A percentile compares a stretch with the other conserved stretches of the same genome.
These are phyloP conservation scores for Claviceps maximensis DNA, from an alignment of 2,329 filamentous ascomycete species.

Conservation along the genomic window DNA sequence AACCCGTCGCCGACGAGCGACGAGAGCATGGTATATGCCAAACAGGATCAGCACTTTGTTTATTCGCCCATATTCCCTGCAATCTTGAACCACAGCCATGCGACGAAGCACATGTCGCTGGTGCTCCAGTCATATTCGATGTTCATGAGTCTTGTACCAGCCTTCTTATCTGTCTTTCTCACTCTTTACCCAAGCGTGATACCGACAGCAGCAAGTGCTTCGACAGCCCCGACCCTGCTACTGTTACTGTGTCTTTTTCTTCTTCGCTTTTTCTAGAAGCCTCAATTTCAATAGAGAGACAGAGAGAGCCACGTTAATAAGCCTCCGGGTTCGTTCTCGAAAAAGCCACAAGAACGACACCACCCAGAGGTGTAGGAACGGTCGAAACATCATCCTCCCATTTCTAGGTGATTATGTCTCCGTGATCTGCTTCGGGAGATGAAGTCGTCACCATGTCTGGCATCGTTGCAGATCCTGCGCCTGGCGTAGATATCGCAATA, in stretches of 20 bases:
- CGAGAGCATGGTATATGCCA: conserved; percentile 6
- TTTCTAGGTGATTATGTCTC: background rate
- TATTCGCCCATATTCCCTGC: conserved; percentile 1
- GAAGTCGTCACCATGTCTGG: conserved; percentile 7
- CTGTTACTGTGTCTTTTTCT: background rate
- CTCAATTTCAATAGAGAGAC: background rate
- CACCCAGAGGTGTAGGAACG: background rate
- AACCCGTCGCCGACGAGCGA: conserved; percentile 3
- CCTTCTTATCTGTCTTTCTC: background rate
- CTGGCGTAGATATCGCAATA: conserved; percentile 18
- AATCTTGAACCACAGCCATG: conserved; percentile 6
- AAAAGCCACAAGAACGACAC: background rate
- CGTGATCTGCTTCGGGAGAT: conserved; percentile 3
- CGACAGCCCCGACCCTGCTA: background rate
- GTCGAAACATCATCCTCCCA: background rate
- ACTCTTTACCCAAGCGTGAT: background rate
- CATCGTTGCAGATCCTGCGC: conserved; percentile 4
- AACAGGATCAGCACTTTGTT: conserved; percentile 2
- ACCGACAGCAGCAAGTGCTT: background rate
- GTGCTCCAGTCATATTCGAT: conserved; percentile 2
- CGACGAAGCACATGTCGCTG: conserved; percentile 3
- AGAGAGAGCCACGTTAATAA: background rate
- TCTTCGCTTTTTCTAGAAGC: background rate
- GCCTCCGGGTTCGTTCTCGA: background rate
- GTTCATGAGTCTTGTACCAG: background rate